A percentile compares a stretch with the other conserved stretches of the same genome.
These are phyloP conservation scores for Massarina eburnea DNA, from an alignment of 2,329 filamentous ascomycete species.

Conservation along the genomic window DNA sequence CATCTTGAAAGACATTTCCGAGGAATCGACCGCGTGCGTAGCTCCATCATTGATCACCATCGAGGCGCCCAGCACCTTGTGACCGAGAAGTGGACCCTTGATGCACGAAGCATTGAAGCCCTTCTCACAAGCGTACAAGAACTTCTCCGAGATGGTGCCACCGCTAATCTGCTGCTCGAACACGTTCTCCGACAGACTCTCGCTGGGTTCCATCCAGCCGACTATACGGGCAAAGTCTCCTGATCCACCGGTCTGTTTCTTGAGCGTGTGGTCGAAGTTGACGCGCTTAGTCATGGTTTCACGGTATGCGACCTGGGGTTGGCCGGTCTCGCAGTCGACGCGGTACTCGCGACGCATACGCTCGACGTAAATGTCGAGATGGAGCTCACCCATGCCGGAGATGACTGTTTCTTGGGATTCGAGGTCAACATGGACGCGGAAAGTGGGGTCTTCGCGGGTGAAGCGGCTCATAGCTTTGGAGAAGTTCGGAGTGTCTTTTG, in stretches of 20 bases:
- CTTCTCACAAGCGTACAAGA: conserved; percentile 90
- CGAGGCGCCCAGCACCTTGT: conserved; percentile 82
- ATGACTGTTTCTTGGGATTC: conserved; percentile 98
- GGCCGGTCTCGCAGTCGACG: conserved; percentile 92
- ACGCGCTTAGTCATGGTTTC: conserved; percentile 83
- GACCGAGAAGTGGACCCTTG: conserved; percentile 88
- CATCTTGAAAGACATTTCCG: conserved; percentile 91
- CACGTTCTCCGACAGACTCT: conserved; percentile 69
- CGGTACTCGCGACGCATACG: conserved; percentile 96
- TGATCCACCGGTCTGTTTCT: conserved; percentile 92
- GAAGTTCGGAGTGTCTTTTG: conserved; percentile 89
- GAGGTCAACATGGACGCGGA: conserved; percentile 87
- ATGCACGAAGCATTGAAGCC: conserved; percentile 82
- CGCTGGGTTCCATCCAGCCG: conserved; percentile 87
- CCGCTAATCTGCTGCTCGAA: conserved; percentile 89
- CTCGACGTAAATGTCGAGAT: conserved; percentile 96
- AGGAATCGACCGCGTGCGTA: conserved; percentile 96
- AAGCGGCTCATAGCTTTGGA: conserved; percentile 98
- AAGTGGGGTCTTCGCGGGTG: conserved; percentile 96
- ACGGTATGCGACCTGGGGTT: conserved; percentile 94
- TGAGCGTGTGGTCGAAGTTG: conserved; percentile 89
- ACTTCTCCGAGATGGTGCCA: conserved; percentile 93
- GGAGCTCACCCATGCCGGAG: conserved; percentile 95
- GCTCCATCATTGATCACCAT: conserved; percentile 97
- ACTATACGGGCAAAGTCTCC: conserved; percentile 94